Percentiles rank a stretch among this genome's conserved stretches.
Conservation (phyloP, 169 alveolate genomes). For the Prorocentrum cordatum region DNA sequence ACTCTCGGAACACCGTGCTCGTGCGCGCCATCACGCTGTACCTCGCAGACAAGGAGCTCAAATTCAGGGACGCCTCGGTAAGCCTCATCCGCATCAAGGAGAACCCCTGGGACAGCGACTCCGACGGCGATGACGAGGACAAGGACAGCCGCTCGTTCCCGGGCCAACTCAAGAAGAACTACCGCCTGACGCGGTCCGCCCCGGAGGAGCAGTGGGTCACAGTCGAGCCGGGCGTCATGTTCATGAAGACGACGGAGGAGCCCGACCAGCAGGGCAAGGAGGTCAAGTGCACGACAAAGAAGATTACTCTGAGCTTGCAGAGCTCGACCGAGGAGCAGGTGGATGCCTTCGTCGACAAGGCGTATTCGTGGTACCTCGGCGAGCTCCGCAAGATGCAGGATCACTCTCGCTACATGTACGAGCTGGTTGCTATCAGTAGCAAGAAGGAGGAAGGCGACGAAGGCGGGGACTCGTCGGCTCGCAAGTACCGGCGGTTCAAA, state of each 20-base stretch:
- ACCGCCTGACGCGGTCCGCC: not conserved
- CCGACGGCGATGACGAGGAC: too few species aligned
- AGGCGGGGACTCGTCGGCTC: not conserved
- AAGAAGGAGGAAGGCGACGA: not conserved
- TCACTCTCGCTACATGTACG: conserved; percentile 36
- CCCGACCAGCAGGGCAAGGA: not conserved
- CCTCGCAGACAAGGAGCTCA: not conserved
- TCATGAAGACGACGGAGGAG: not conserved
- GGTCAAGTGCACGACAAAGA: not conserved
- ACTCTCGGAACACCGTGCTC: not conserved
- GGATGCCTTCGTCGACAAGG: conserved; percentile 13
- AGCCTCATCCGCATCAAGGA: too few species aligned
- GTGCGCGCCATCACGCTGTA: not conserved
- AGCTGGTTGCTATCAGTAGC: not conserved
- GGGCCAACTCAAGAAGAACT: not conserved
- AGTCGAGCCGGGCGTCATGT: not conserved
- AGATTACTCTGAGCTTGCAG: not conserved
- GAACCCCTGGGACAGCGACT: too few species aligned
- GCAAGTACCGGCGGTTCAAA: not conserved
- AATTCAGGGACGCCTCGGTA: too few species aligned
- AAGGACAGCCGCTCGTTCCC: too few species aligned
- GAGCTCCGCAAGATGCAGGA: conserved; percentile 38
- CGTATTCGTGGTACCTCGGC: conserved; percentile 57
- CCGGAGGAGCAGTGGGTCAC: not conserved
- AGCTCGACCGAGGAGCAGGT: conserved; percentile 14